phyloP scores from a whole-genome alignment of 306 rosid species.

The Begonia peltatifolia region DNA sequence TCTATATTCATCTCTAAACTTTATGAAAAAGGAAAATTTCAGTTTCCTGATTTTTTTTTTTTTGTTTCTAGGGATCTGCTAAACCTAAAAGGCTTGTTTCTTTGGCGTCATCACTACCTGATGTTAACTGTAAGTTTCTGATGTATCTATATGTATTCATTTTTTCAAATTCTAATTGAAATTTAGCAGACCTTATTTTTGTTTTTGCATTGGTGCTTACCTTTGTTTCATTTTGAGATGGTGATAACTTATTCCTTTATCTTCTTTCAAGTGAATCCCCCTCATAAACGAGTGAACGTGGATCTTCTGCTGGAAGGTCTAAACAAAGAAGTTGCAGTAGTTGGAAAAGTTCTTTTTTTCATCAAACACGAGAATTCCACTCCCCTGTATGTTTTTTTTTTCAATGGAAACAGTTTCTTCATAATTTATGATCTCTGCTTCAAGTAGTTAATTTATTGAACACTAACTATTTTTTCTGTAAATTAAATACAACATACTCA shows the following conservation, averaged over 20 bases:
- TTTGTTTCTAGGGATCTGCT: slow-evolving; percentile 43
- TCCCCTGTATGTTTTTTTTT: slow-evolving; percentile 54
- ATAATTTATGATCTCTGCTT: too few relatives aligned
- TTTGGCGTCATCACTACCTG: slow-evolving; percentile 43
- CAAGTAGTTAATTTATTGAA: too few relatives aligned
- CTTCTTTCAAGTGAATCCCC: slow-evolving; percentile 33
- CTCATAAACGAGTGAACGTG: slow-evolving; percentile 43
- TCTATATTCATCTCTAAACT: neutral
- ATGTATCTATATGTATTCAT: neutral
- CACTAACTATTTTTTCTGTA: too few relatives aligned
- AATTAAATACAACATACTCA: too few relatives aligned
- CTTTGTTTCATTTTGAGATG: neutral
- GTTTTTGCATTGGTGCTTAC: too few relatives aligned
- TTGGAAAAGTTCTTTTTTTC: slow-evolving; percentile 70
- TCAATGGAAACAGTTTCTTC: too few relatives aligned
- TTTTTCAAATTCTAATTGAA: too few relatives aligned
- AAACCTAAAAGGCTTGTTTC: slow-evolving; percentile 49
- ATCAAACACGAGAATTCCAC: slow-evolving; percentile 52
- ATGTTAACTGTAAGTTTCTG: slow-evolving; percentile 40
- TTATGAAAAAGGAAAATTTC: neutral
- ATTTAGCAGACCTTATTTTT: too few relatives aligned
- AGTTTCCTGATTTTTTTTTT: slow-evolving; percentile 13
- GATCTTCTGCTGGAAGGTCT: slow-evolving; percentile 57
- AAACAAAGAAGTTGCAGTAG: slow-evolving; percentile 60
- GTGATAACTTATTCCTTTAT: slow-evolving; percentile 16